Evolutionary conservation across 305 asterid species (phyloP).

Genomic region (Solanum chacoense): DNA sequence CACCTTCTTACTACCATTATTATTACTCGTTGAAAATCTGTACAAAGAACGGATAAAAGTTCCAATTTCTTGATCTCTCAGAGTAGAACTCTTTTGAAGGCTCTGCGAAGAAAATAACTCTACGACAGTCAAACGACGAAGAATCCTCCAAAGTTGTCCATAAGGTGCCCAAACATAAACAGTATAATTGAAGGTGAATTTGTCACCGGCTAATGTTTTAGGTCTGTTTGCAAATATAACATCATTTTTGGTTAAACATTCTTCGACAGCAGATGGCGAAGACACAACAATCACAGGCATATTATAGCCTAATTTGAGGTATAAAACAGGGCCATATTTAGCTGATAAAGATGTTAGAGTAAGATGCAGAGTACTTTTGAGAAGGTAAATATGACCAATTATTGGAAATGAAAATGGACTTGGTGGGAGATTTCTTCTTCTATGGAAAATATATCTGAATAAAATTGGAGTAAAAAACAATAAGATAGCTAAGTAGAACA

Average conservation of each 20-base stretch:
- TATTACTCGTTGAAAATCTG: neutral
- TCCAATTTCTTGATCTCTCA: constrained; percentile 13
- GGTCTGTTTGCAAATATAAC: constrained; percentile 21
- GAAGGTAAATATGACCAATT: constrained; percentile 21
- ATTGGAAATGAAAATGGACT: constrained; percentile 20
- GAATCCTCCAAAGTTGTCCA: constrained; percentile 19
- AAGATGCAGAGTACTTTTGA: constrained; percentile 8
- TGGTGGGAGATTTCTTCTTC: constrained; percentile 13
- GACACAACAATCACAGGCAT: constrained; percentile 12
- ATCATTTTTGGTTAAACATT: constrained; percentile 26
- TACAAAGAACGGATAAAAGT: constrained; percentile 1
- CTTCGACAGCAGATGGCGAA: constrained; percentile 23
- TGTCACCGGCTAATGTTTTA: constrained; percentile 9
- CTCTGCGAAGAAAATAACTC: constrained; percentile 10
- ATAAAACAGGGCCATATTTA: constrained; percentile 20
- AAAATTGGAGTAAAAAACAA: neutral
- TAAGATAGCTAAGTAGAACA: neutral
- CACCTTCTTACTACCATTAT: neutral
- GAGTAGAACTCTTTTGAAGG: constrained; percentile 3
- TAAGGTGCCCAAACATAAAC: constrained; percentile 10
- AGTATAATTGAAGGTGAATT: constrained; percentile 8
- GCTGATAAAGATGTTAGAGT: constrained; percentile 4
- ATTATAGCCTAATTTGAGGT: constrained; percentile 14
- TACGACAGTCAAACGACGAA: constrained; percentile 12
- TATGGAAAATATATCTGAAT: neutral